Percentiles rank a stretch among this genome's conserved stretches.
Evolutionary conservation across 805 yeast genomes (phyloP).

Genomic region (Groenewaldozyma tartarivorans): DNA sequence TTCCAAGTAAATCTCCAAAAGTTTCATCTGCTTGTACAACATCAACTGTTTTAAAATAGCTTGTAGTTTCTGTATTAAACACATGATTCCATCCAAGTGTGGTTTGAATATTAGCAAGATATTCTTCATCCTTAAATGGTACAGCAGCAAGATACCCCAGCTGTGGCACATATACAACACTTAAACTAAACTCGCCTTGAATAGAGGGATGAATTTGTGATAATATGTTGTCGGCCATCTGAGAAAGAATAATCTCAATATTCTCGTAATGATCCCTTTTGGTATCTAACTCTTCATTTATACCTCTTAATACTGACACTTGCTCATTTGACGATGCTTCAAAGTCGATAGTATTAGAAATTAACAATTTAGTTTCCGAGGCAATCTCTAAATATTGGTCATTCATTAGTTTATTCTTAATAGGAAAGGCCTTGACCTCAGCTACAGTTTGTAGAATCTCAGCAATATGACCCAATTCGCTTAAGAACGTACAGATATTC

Average conservation of each 20-base stretch:
- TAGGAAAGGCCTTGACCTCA: constrained; percentile 24
- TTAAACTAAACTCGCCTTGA: neutral
- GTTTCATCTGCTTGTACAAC: neutral
- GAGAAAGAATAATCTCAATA: neutral
- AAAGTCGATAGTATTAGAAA: neutral
- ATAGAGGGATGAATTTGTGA: neutral
- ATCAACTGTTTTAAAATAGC: neutral
- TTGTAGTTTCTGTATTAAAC: neutral
- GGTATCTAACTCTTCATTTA: neutral
- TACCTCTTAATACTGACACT: neutral
- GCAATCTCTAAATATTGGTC: neutral
- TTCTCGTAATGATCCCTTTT: neutral
- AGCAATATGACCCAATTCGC: constrained; percentile 31
- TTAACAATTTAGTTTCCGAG: neutral
- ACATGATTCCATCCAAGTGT: neutral
- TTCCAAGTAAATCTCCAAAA: neutral
- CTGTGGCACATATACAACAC: neutral
- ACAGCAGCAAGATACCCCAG: neutral
- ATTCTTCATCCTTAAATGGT: neutral
- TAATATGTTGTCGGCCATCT: neutral
- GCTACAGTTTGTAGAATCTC: constrained; percentile 46
- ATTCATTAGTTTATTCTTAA: no score
- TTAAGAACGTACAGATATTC: constrained; percentile 40
- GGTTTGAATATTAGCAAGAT: neutral
- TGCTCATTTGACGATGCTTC: neutral